phyloP scores from a whole-genome alignment of 2,329 filamentous ascomycete genomes.

The Emericellopsis atlantica region DNA sequence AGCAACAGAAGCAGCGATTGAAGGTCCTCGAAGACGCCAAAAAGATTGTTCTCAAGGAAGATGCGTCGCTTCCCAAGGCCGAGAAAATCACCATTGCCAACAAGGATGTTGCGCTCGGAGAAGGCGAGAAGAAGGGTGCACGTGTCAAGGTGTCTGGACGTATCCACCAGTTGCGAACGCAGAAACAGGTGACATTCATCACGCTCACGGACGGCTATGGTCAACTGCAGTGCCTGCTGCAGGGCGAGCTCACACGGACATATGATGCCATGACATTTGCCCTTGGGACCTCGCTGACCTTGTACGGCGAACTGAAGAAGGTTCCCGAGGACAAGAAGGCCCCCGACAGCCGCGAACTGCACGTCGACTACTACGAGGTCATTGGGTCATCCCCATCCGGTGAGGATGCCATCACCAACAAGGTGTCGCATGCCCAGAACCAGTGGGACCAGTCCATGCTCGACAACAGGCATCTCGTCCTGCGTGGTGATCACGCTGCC shows the following conservation, averaged over 20 bases:
- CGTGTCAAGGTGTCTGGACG: slow-evolving; percentile 71
- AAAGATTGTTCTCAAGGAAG: slow-evolving; percentile 58
- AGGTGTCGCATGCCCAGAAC: slow-evolving; percentile 33
- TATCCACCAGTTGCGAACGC: slow-evolving; percentile 68
- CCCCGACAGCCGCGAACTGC: slow-evolving; percentile 74
- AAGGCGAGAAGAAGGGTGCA: slow-evolving; percentile 23
- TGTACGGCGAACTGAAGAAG: slow-evolving; percentile 72
- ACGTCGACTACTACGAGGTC: slow-evolving; percentile 80
- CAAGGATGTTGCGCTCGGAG: slow-evolving; percentile 47
- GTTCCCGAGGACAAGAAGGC: slow-evolving; percentile 69
- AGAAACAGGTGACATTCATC: slow-evolving; percentile 78
- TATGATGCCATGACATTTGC: slow-evolving; percentile 82
- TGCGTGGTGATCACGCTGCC: slow-evolving; percentile 75
- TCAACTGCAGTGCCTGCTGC: slow-evolving; percentile 71
- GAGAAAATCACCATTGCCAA: slow-evolving; percentile 60
- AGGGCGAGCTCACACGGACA: slow-evolving; percentile 74
- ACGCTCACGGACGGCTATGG: slow-evolving; percentile 68
- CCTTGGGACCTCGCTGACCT: slow-evolving; percentile 74
- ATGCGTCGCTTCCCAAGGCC: slow-evolving; percentile 59
- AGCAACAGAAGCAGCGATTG: slow-evolving; percentile 58
- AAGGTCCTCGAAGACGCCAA: slow-evolving; percentile 61
- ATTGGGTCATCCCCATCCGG: slow-evolving; percentile 71
- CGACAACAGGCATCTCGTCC: slow-evolving; percentile 71
- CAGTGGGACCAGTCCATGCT: slow-evolving; percentile 52
- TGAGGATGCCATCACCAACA: slow-evolving; percentile 85